Base-by-base conservation (phyloP, 768 basidiomycete species). In the Boletus vinaceobasis region DNA sequence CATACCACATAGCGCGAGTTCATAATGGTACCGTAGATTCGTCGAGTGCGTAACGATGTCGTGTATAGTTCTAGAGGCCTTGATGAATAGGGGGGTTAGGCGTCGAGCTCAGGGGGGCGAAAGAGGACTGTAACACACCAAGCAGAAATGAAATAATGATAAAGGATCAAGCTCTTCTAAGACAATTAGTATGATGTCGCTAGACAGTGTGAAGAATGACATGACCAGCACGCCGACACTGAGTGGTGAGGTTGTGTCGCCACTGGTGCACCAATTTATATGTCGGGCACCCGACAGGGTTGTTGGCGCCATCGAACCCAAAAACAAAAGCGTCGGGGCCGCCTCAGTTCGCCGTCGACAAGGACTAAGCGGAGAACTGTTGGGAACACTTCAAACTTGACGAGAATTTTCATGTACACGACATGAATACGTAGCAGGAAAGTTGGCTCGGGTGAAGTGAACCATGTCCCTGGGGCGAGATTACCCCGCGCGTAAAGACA, bases 271-370 rank as follows among this genome's bases (percentile, higher is more conserved):
- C 29, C 37, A 60, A 64, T 71, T 72, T 71, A 71, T 71, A 71
- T 43, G 63, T 68, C 66, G 60, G 56, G 60, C 52, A 47, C 48
- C 54, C 49, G 57, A 55, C 60, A 60, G 58, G 57, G 62, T 10
- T 51, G 59, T 40, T 62, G 64, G 58, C 59, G 53, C 59, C 61
- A 57, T 65, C 37, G 58, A 44, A 62, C 53, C 50, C 43, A 54
- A 72, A 72, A 62, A 72, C 67, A 72, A 71, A 71, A 72, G 64
- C 66, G 60, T 69, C 65, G 61, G 67, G 65, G 59, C 56, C 67
- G 60, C 65, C 60, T 59, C 57, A 57, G 58, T 57, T 69, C 63
- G 60, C 63, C 56, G 69, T 63, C 65, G 61, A 65, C 60, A 71
- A 58, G 63, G 52, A 59, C 31, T 61, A 72, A 71, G 67, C 62